Evolutionary conservation across 805 yeast genomes (phyloP), one percentile per base, ranked within the genome.

Genomic region (Pichia californica): DNA sequence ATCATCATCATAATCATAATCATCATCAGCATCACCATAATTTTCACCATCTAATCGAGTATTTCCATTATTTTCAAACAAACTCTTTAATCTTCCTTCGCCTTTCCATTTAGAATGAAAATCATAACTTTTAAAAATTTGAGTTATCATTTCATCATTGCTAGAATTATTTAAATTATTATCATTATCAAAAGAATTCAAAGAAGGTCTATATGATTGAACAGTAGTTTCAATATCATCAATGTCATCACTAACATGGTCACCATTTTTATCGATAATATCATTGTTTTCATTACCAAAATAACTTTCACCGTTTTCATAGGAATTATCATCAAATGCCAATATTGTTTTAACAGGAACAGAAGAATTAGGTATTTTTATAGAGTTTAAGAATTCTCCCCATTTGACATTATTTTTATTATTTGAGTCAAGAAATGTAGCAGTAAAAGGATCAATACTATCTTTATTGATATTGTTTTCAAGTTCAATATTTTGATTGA

Each of bases 101-200:
- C 94, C 94, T 29, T 81, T 80, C 93, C 93, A 85, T 18, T 70
- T 64, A 1, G 73, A 71, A 34, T 72, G 68, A 40, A 79, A 48
- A 8, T 54, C 43, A 42, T 61, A 58, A 23, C 46, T 39, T 28
- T 53, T 43, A 19, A 54, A 38, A 11, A 43, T 44, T 10, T 44
- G 40, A n/a, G 27, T n/a, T 8, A 37, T 31, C 14, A 25, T 13
- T 8, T 18, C 48, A 30, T 1, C 21, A 7, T 42, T 48, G 34
- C 57, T 46, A 16, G 56, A 53, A 40, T 66, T 68, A 28, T 50
- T 50, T 10, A 50, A 47, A 20, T 21, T n/a, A 25, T n/a, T n/a
- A 29, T 23, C 19, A 21, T 16, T 11, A 26, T 21, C 5, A 26
- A 15, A n/a, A 10, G 28, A 18, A 14, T 18, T 25, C 5, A 20